Percentiles rank a stretch among this genome's conserved stretches.
Evolutionary conservation across 495 filamentous ascomycete genomes (phyloP).

Genomic region (Aspergillus asperescens): DNA sequence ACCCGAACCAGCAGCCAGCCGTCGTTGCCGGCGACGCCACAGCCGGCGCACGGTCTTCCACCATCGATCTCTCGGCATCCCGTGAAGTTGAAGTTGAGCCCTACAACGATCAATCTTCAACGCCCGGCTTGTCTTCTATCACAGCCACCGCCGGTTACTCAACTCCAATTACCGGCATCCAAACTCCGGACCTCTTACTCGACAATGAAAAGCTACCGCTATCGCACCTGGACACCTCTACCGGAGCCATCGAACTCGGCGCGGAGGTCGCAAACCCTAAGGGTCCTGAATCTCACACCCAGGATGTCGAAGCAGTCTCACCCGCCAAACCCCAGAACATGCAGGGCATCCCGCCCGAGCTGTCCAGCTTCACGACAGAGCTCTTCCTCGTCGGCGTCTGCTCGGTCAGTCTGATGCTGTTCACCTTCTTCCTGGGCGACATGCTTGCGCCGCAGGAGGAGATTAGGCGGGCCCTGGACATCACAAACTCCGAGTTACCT

Average conservation of each 20-base stretch:
- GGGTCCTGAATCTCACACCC: too few species aligned
- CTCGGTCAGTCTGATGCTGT: constrained; percentile 43
- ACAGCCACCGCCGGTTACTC: neutral
- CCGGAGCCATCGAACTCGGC: too few species aligned
- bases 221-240: too few species aligned
- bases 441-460: constrained; percentile 34
- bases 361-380: constrained; percentile 31
- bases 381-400: constrained; percentile 41
- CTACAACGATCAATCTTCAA: too few species aligned
- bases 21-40: too few species aligned
- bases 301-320: neutral
- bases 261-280: too few species aligned
- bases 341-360: constrained; percentile 31
- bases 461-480: constrained; percentile 29
- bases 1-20: too few species aligned
- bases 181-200: neutral
- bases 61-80: too few species aligned
- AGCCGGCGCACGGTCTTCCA: too few species aligned
- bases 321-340: neutral
- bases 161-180: neutral
- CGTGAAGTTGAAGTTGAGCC: too few species aligned
- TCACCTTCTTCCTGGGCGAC: constrained; percentile 42
- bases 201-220: neutral
- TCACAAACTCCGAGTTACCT: constrained; percentile 36
- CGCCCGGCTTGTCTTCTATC: neutral